Evolutionary conservation across 345 rosid species (phyloP).

Genomic region (Populus nigra): DNA sequence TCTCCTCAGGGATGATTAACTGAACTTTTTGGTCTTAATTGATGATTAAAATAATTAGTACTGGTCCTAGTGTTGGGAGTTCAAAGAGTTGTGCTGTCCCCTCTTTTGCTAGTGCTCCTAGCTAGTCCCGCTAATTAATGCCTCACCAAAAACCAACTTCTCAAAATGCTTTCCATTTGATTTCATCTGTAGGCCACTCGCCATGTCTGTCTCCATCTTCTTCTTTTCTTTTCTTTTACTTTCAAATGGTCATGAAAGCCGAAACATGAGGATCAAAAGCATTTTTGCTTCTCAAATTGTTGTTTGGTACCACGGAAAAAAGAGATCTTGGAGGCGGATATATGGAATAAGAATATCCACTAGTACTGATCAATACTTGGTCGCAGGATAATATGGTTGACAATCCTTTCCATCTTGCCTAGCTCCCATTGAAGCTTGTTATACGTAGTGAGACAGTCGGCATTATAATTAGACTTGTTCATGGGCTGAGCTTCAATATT

Average conservation of each 20-base stretch:
- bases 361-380: background rate
- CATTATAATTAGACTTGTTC: background rate
- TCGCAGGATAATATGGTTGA: background rate
- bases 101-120: slow-evolving; percentile 31
- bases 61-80: slow-evolving; percentile 13
- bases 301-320: slow-evolving; percentile 22
- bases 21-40: slow-evolving; percentile 5
- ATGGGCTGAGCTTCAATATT: no score
- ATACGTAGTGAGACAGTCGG: background rate
- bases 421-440: background rate
- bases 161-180: slow-evolving; percentile 16
- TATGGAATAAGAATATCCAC: slow-evolving; percentile 1
- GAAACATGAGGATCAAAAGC: slow-evolving; percentile 40
- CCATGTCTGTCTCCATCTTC: slow-evolving; percentile 40
- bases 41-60: slow-evolving; percentile 13
- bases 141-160: slow-evolving; percentile 32
- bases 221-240: slow-evolving; percentile 22
- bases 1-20: slow-evolving; percentile 34
- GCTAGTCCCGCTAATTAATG: slow-evolving; percentile 13
- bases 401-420: background rate
- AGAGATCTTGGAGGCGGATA: background rate
- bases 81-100: slow-evolving; percentile 6
- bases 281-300: background rate
- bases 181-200: slow-evolving; percentile 50
- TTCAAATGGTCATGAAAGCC: slow-evolving; percentile 39